A percentile compares a stretch with the other conserved stretches of the same genome.
phyloP scores from a whole-genome alignment of 768 basidiomycete species.

The Leccinum subtestaceum region DNA sequence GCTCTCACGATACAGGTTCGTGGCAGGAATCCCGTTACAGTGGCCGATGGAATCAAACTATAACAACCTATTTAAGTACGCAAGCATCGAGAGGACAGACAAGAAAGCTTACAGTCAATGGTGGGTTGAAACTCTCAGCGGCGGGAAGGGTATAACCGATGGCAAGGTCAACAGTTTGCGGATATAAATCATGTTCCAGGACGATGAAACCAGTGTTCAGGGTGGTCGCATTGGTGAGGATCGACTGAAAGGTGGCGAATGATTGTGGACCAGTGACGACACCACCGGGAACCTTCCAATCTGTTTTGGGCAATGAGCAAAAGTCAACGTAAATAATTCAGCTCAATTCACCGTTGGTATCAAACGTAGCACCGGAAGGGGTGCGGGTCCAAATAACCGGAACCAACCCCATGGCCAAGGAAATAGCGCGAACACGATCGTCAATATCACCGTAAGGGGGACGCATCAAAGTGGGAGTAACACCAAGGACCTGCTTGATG shows the following conservation, averaged over 20 bases:
- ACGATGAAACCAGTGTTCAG: slow-evolving; percentile 80
- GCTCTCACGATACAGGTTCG: slow-evolving; percentile 82
- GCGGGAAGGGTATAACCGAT: slow-evolving; percentile 81
- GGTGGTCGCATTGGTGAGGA: slow-evolving; percentile 65
- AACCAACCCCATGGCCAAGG: slow-evolving; percentile 85
- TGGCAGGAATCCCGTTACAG: slow-evolving; percentile 62
- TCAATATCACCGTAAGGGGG: slow-evolving; percentile 88
- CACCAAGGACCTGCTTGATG: slow-evolving; percentile 72
- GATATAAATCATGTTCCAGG: slow-evolving; percentile 81
- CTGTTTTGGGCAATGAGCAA: slow-evolving; percentile 34
- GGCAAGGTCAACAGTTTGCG: slow-evolving; percentile 87
- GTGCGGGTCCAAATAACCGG: slow-evolving; percentile 88
- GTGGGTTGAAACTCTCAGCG: slow-evolving; percentile 63
- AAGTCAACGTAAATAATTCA: background rate
- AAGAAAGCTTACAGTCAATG: slow-evolving; percentile 52
- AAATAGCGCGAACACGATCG: slow-evolving; percentile 89
- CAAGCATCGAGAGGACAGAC: background rate
- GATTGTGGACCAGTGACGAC: slow-evolving; percentile 62
- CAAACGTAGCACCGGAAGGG: slow-evolving; percentile 53
- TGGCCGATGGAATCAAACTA: slow-evolving; percentile 74
- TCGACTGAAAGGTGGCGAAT: slow-evolving; percentile 65
- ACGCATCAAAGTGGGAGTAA: slow-evolving; percentile 76
- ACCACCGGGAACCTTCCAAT: slow-evolving; percentile 88
- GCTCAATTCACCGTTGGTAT: slow-evolving; percentile 60
- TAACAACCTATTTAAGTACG: background rate